These are phyloP conservation scores for Centaurea solstitialis DNA, from an alignment of 129 eudicot genomes.

Conservation along the genomic window DNA sequence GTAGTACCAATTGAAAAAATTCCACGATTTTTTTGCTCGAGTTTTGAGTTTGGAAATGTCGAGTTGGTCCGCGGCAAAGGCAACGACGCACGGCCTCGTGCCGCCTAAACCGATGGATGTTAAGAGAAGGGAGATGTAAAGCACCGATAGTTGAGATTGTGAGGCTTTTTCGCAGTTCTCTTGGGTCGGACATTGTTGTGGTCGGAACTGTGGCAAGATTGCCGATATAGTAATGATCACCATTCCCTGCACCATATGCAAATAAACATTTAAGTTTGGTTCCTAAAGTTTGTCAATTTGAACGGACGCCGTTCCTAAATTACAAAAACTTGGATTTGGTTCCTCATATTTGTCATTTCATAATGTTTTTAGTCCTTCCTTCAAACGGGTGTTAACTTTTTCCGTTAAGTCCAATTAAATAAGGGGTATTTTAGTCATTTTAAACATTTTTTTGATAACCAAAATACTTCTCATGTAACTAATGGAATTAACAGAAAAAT, in stretches of 20 bases:
- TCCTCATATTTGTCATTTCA: no score
- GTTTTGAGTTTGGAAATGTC: constrained; percentile 28
- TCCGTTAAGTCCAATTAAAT: no score
- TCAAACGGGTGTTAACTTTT: no score
- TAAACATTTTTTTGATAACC: no score
- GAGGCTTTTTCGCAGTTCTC: constrained; percentile 42
- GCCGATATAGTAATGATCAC: constrained; percentile 53
- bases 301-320: no score
- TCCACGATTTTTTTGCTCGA: constrained; percentile 22
- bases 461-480: no score
- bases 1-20: constrained; percentile 42
- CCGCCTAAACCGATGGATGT: constrained; percentile 48
- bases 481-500: no score
- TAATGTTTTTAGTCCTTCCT: no score
- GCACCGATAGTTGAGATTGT: constrained; percentile 31
- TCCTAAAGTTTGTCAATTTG: no score
- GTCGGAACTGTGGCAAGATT: constrained; percentile 41
- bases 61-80: constrained; percentile 48
- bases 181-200: constrained; percentile 49
- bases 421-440: no score
- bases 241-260: constrained; percentile 48
- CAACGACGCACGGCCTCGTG: constrained; percentile 43
- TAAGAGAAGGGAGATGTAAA: constrained; percentile 39
- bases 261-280: no score
- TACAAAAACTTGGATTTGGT: no score